A percentile compares a stretch with the other conserved stretches of the same genome.
phyloP scores from a whole-genome alignment of 257 asterid species.

The Solanum chaucha region DNA sequence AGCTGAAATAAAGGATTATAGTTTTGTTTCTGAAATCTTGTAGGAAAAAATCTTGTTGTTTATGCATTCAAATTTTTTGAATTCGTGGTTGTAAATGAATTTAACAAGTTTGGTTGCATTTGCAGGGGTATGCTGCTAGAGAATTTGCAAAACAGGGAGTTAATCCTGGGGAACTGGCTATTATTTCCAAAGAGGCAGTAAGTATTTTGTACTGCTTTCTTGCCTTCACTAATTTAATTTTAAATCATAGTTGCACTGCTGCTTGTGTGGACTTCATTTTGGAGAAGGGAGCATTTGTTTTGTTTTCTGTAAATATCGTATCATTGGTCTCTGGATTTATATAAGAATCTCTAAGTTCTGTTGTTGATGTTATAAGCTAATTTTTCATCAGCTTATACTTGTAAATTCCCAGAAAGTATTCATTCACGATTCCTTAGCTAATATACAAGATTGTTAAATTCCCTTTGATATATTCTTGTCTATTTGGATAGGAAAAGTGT shows the following conservation, averaged over 20 bases:
- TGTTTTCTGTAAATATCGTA: neutral
- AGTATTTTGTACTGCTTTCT: constrained; percentile 6
- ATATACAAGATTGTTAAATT: neutral
- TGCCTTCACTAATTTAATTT: neutral
- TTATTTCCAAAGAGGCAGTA: constrained; percentile 95
- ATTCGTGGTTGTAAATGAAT: neutral
- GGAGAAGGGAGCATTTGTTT: neutral
- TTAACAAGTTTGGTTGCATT: neutral
- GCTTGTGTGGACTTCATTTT: neutral
- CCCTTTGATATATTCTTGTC: neutral
- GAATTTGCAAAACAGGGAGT: constrained; percentile 94
- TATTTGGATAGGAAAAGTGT: neutral
- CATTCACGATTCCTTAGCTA: neutral
- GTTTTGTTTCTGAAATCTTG: neutral
- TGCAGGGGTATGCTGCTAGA: constrained; percentile 94
- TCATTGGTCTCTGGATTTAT: neutral
- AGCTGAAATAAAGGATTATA: neutral
- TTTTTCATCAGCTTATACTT: neutral
- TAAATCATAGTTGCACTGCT: neutral
- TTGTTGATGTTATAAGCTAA: neutral
- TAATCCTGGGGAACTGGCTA: constrained; percentile 74
- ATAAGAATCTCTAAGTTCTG: neutral
- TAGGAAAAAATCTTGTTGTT: neutral
- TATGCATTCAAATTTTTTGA: neutral
- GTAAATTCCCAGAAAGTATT: neutral